These are phyloP conservation scores for Solanum arcanum DNA, from an alignment of 257 asterid species.

Conservation along the genomic window DNA sequence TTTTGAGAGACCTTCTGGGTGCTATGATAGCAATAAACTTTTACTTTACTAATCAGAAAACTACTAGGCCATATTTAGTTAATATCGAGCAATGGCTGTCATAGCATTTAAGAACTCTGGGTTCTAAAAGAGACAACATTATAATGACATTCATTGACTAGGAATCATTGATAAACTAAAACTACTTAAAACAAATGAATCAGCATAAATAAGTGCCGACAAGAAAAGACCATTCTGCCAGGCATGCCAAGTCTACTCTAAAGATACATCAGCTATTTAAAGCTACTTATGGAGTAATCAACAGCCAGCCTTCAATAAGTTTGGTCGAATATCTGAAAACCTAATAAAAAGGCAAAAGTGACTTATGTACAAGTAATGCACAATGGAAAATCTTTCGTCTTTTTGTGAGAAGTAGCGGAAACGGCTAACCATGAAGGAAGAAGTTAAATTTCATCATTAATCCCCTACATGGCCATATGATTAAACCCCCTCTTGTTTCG, in stretches of 20 bases:
- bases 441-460: neutral
- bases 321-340: neutral
- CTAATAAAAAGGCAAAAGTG: neutral
- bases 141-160: neutral
- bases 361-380: neutral
- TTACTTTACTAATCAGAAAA: neutral
- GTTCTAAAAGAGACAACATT: neutral
- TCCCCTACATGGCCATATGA: neutral
- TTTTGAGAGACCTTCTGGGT: neutral
- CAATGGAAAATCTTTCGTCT: neutral
- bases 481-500: neutral
- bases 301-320: neutral
- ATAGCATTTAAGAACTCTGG: neutral
- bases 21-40: neutral
- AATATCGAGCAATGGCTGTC: neutral
- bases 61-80: neutral
- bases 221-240: neutral
- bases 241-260: neutral
- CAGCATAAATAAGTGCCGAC: neutral
- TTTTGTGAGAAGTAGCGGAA: neutral
- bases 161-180: neutral
- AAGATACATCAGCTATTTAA: neutral
- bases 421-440: neutral
- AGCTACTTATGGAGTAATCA: neutral
- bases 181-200: neutral